Evolutionary conservation across 2,329 filamentous ascomycete species (phyloP), one percentile per base, ranked within the genome.

Genomic region (Arthrinium phaeospermum): DNA sequence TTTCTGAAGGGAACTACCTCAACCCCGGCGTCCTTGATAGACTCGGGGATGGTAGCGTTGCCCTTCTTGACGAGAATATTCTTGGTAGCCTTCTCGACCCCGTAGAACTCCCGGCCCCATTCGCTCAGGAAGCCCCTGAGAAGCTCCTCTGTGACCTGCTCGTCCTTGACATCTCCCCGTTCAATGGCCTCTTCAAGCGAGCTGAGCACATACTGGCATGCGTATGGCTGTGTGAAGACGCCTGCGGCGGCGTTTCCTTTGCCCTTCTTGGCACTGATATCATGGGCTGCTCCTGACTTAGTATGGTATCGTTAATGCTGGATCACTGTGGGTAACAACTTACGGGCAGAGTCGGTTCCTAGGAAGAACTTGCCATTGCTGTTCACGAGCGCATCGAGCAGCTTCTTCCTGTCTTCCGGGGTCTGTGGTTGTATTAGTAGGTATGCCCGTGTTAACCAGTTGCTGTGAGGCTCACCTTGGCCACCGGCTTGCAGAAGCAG

Each of bases 171-270:
- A 22, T 80, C 73, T 4, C 75, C 77, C 10, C 76, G 73, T 37
- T 77, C 74, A 1, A 88, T 80, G 1, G 84, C 88, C 74, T 82
- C 81, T 78, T 87, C 85, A 46, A 90, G 77, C 22, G 88, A 88
- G 76, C 86, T 85, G 34, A 94, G 82, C 70, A 94, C 91, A 70
- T 91, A 86, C 71, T 90, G 89, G 30, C 41, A 68, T 27, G 71
- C 72, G 34, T 91, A 91, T 4, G 92, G 91, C 83, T 95, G 93
- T 0, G 93, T 95, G 80, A 94, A 95, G 68, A 95, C 92, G 4
- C 93, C 93, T 0, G 93, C 93, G 0, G 91, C 89, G 0, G 91
- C 88, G 79, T 85, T 87, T 68, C 85, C 86, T 69, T 83, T 83
- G 27, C 86, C 88, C 70, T 88, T 86, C 83, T 93, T 93, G 73